Conservation (phyloP, 352 stramenopile species). For the Phytopythium delawarense region DNA sequence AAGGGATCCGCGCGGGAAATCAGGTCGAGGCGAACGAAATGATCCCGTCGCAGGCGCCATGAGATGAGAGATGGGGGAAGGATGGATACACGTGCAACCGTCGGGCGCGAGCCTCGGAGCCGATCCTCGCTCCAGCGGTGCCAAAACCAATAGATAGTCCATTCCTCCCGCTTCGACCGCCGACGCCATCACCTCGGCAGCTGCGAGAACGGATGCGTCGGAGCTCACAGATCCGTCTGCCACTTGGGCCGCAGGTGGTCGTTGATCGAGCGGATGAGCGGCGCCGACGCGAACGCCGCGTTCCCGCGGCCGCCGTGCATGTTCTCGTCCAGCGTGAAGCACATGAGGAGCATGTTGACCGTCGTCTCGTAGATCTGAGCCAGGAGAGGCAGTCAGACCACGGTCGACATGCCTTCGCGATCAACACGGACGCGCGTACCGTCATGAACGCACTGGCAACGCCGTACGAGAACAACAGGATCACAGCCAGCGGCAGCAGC, state of each 20-base stretch:
- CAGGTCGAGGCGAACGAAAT: neutral
- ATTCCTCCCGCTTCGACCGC: neutral
- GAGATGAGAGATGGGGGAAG: neutral
- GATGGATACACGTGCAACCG: neutral
- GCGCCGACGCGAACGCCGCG: conserved; percentile 48
- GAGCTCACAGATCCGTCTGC: conserved; percentile 62
- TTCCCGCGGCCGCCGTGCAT: conserved; percentile 77
- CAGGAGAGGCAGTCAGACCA: neutral
- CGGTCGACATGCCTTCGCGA: neutral
- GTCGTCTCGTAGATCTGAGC: conserved; percentile 80
- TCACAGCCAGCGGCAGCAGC: conserved; percentile 55
- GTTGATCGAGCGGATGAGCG: conserved; percentile 72
- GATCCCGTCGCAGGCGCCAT: neutral
- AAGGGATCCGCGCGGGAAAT: neutral
- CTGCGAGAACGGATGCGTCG: neutral
- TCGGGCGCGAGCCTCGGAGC: neutral
- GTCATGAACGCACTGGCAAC: conserved; percentile 82
- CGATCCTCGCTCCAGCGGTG: neutral
- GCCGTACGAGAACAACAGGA: conserved; percentile 72
- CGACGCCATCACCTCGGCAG: neutral
- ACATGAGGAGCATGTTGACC: conserved; percentile 83
- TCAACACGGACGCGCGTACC: conserved; percentile 22
- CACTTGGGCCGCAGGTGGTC: conserved; percentile 82
- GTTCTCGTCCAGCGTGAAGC: conserved; percentile 82
- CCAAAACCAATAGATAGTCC: conserved; percentile 3